Base-by-base conservation (phyloP, 1,284 basidiomycete genomes). In the Cerrena zonata region DNA sequence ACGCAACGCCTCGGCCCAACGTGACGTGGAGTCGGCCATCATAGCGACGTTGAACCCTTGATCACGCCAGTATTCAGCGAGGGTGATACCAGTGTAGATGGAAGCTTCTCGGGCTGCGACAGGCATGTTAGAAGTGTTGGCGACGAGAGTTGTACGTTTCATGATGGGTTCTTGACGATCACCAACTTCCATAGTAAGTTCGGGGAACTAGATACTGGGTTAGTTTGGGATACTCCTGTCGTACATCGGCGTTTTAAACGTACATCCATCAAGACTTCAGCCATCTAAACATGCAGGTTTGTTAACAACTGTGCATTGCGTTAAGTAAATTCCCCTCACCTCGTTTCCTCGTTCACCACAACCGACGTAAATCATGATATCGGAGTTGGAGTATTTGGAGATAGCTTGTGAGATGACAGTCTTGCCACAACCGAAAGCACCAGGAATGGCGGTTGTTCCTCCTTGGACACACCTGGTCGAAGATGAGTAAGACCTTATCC, bases 81-180 rank as follows among this genome's bases (percentile, higher is more conserved):
- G 82, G 0, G 96, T 99, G 74, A 99, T 99, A 65, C 96, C 96
- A 39, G 96, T 99, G 74, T 99, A 99, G 69, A 99, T 99, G 41
- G 95, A 98, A 4, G 96, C 96, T 75, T 99, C 96, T 65, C 96
- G 92, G 36, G 96, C 96, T 34, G 96, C 96, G 63, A 99, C 96
- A 61, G 96, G 96, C 96, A 99, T 99, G 76, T 99, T 99, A 52
- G 95, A 98, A 1, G 96, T 99, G 71, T 99, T 99, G 61, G 96
- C 96, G 54, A 99, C 95, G 30, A 99, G 84, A 2, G 95, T 94
- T 1, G 96, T 99, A 56, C 96, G 94, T 73, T 99, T 99, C 96
- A 99, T 99, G 78, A 99, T 99, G 37, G 96, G 96, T 69, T 98
- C 95, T 80, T 97, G 88, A 52, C 93, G 90, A 61, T 92, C 86